These are phyloP conservation scores for Ceratopteris richardii DNA, from an alignment of 75 land plant species.

Conservation along the genomic window DNA sequence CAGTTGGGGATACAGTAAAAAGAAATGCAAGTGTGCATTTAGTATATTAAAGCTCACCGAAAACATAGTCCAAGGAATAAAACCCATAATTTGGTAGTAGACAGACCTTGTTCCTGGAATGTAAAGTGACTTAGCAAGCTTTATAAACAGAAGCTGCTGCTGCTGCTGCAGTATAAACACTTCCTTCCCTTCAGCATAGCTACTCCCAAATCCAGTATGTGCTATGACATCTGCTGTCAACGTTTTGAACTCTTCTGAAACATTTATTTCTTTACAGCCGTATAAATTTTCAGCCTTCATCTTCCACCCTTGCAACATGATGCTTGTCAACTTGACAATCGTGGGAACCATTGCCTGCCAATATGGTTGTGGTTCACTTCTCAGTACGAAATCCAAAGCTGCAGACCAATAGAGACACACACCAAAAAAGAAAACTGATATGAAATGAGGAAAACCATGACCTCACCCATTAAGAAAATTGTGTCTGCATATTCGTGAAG, in stretches of 20 bases:
- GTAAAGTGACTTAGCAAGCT: constrained; percentile 17
- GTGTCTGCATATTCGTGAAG: no score
- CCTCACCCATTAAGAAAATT: no score
- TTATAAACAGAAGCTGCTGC: constrained; percentile 18
- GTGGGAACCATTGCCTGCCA: constrained; percentile 33
- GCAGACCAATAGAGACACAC: no score
- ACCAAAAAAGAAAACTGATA: no score
- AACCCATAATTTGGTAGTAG: no score
- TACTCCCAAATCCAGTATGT: constrained; percentile 35
- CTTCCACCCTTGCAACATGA: constrained; percentile 27
- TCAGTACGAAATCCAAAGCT: no score
- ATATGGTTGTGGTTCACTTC: no score
- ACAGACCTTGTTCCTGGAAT: constrained; percentile 43
- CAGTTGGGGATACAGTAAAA: no score
- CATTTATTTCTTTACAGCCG: constrained; percentile 34
- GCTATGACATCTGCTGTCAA: constrained; percentile 40
- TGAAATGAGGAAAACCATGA: no score
- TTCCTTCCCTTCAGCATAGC: constrained; percentile 33
- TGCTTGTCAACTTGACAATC: constrained; percentile 13
- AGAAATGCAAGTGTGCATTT: no score
- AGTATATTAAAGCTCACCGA: no score
- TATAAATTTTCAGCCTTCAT: background rate
- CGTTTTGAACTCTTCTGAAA: constrained; percentile 21
- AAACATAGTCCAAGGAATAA: no score
- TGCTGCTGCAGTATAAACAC: constrained; percentile 36